These are phyloP conservation scores for Dioszegia hungarica DNA, from an alignment of 768 basidiomycete genomes.

Conservation along the genomic window DNA sequence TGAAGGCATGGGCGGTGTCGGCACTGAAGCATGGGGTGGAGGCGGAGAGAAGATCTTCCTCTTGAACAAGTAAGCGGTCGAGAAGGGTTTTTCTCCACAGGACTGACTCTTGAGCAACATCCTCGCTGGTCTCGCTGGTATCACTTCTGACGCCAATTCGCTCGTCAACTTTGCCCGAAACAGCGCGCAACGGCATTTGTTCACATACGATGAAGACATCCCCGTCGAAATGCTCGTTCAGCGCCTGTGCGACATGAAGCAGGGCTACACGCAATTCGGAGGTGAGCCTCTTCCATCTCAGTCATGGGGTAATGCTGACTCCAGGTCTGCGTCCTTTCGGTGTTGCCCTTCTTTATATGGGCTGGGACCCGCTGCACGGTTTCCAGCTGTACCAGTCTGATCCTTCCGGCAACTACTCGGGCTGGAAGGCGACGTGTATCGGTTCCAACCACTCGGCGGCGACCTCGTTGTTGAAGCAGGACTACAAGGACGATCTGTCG, in stretches of 20 bases:
- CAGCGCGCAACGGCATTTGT: conserved; percentile 81
- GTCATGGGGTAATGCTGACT: background rate
- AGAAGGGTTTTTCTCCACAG: conserved; percentile 49
- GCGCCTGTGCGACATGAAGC: conserved; percentile 91
- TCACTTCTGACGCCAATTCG: conserved; percentile 96
- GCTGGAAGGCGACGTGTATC: conserved; percentile 97
- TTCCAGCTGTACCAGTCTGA: conserved; percentile 99
- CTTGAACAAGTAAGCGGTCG: conserved; percentile 60
- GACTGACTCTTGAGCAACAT: conserved; percentile 64
- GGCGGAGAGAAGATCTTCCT: conserved; percentile 98
- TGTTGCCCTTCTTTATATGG: conserved; percentile 92
- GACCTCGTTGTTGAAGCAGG: conserved; percentile 74
- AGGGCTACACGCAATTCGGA: conserved; percentile 96
- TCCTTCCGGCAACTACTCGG: conserved; percentile 95
- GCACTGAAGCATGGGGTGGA: conserved; percentile 59
- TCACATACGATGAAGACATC: conserved; percentile 93
- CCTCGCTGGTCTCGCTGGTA: conserved; percentile 88
- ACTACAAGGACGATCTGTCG: conserved; percentile 91
- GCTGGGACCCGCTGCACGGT: conserved; percentile 88
- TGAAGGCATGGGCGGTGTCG: conserved; percentile 58
- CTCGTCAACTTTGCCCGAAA: conserved; percentile 89
- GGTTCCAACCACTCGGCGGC: conserved; percentile 84
- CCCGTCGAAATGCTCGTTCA: conserved; percentile 95
- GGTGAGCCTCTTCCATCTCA: conserved; percentile 53
- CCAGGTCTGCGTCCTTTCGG: conserved; percentile 94